Evolutionary conservation across 495 filamentous ascomycete species (phyloP).

Genomic region (Xylaria telfairii): DNA sequence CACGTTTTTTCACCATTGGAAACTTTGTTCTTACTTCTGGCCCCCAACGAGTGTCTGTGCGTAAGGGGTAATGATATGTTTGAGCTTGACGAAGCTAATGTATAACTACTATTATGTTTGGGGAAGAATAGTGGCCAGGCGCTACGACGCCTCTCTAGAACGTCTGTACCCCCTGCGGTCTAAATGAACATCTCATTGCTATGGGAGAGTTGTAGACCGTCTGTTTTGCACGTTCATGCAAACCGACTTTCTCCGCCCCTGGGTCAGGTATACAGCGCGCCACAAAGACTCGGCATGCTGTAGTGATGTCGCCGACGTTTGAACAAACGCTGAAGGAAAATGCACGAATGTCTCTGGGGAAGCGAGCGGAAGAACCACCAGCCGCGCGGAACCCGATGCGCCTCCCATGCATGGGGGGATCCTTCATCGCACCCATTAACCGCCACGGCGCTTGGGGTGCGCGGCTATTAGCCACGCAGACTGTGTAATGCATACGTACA

Average conservation of each 20-base stretch:
- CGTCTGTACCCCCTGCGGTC: background rate
- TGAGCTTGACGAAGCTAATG: constrained; percentile 1
- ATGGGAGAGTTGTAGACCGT: too few relatives aligned
- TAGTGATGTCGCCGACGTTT: background rate
- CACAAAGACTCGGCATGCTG: background rate
- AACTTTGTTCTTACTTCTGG: background rate
- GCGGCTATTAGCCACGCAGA: constrained; percentile 3
- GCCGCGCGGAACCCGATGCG: constrained; percentile 19
- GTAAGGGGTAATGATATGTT: background rate
- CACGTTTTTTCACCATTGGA: background rate
- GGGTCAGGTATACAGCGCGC: constrained; percentile 7
- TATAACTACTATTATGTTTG: background rate
- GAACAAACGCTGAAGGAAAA: constrained; percentile 1
- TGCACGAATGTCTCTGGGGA: constrained; percentile 1
- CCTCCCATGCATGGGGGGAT: background rate
- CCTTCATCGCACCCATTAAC: background rate
- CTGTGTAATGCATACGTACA: too few relatives aligned
- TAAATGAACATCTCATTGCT: background rate
- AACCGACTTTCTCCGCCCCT: background rate
- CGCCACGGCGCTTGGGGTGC: background rate
- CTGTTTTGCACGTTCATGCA: background rate
- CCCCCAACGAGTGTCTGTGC: constrained; percentile 1
- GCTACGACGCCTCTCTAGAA: background rate
- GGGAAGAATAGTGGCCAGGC: background rate
- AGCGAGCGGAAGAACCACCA: constrained; percentile 8